phyloP scores from a whole-genome alignment of 2,329 filamentous ascomycete species.

The Myriosclerotinia scirpicola region DNA sequence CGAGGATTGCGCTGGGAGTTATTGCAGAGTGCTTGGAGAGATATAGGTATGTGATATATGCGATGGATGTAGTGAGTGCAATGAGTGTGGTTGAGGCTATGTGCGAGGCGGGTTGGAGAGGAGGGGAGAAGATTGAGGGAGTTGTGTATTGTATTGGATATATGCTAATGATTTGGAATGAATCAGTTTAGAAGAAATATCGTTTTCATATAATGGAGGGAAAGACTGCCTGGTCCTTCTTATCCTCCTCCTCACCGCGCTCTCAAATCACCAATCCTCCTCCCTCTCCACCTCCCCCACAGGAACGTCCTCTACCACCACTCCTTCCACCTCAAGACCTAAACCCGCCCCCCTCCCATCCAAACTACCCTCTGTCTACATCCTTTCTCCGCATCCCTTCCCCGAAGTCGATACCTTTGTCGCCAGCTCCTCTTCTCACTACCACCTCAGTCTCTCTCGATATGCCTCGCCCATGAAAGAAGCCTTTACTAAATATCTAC shows the following conservation, averaged over 20 bases:
- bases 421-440: slow-evolving; percentile 59
- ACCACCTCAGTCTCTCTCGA: slow-evolving; percentile 73
- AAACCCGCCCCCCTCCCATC: slow-evolving; percentile 41
- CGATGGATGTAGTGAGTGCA: background rate
- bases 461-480: slow-evolving; percentile 78
- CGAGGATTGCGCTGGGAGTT: slow-evolving; percentile 68
- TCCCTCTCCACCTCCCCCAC: slow-evolving; percentile 37
- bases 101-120: background rate
- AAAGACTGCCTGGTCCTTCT: slow-evolving; percentile 96
- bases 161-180: background rate
- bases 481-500: slow-evolving; percentile 76
- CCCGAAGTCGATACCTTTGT: slow-evolving; percentile 85
- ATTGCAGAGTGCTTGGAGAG: slow-evolving; percentile 71
- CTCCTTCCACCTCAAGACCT: slow-evolving; percentile 66
- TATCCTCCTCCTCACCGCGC: slow-evolving; percentile 70
- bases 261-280: slow-evolving; percentile 40
- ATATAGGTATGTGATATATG: slow-evolving; percentile 59
- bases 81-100: background rate
- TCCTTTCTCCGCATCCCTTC: slow-evolving; percentile 82
- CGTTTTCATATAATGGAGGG: slow-evolving; percentile 94
- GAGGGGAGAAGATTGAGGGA: too few relatives aligned
- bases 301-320: slow-evolving; percentile 68
- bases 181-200: slow-evolving; percentile 70
- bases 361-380: slow-evolving; percentile 78
- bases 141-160: background rate